Evolutionary conservation across 148 eudicot genomes (phyloP), one percentile per base, ranked within the genome.

Genomic region (Persicaria maculosa): DNA sequence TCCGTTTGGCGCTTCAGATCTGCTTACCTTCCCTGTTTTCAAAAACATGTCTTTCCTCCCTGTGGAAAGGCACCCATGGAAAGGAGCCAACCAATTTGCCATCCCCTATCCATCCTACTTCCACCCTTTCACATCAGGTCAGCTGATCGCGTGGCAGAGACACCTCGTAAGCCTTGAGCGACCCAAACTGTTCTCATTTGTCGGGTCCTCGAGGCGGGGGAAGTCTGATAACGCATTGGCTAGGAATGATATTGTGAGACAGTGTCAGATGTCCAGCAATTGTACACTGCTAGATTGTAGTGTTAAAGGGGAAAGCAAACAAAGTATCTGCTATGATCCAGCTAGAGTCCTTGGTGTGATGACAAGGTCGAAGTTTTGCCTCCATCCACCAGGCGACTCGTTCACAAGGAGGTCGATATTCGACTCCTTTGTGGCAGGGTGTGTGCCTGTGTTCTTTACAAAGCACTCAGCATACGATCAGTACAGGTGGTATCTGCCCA

Each of bases 61-160:
- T 4, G 77, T 91, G 0, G 93, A 91, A 79, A 79, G 89, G 6
- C 81, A 84, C 46, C 85, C 89, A 0, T 74, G 80, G 74, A 54
- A 54, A 16, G 58, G 58, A 54, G 19, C 20, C 19, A 90, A 88
- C 71, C 72, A 84, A 43, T 68, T 81, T 45, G 96, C 89, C 19
- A 74, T 93, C 54, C 98, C 98, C 47, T 93, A 93, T 79, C 98
- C 98, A 46, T 89, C 93, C 12, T 92, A 89, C 62, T 93, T 93
- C 82, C 98, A 90, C 87, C 98, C 98, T 3, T 12, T 68, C 6
- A 61, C 84, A 1, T 62, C 44, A 40, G 7, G 74, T 25, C 80
- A 89, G 31, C 80, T 91, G 55, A 31, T 4, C 7, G 73, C 50
- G 3, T 93, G 98, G 98, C 98, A 93, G 76, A 58, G 55, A 17